Percentiles rank a stretch among this genome's conserved stretches.
Conservation (phyloP, 2,329 filamentous ascomycete genomes). For the Epichloe hybrida region DNA sequence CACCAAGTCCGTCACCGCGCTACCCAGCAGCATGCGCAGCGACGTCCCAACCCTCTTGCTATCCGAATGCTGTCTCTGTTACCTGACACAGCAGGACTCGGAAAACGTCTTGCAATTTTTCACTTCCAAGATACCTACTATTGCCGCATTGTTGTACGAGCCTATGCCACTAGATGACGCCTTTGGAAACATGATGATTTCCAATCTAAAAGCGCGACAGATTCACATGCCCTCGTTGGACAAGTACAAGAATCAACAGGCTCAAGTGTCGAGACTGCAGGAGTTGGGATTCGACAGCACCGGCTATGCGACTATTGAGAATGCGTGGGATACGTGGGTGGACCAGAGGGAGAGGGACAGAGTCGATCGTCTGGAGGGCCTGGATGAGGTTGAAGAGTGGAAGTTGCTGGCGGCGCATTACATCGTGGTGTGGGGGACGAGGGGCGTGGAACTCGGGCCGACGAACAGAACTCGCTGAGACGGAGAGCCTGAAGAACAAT, state of each 20-base stretch:
- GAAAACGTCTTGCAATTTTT: conserved; percentile 53
- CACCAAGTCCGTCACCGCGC: conserved; percentile 3
- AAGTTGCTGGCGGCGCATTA: conserved; percentile 78
- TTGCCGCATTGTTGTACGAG: conserved; percentile 69
- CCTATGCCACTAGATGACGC: conserved; percentile 71
- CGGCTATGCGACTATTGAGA: conserved; percentile 31
- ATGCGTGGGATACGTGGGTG: conserved; percentile 71
- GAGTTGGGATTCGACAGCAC: conserved; percentile 48
- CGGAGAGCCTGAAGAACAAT: too few relatives aligned
- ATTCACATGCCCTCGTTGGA: conserved; percentile 77
- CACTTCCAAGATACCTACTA: conserved; percentile 30
- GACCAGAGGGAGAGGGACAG: conserved; percentile 57
- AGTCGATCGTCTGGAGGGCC: conserved; percentile 65
- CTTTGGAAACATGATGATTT: conserved; percentile 85
- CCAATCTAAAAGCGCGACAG: conserved; percentile 69
- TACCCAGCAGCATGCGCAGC: conserved; percentile 25
- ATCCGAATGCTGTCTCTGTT: conserved; percentile 93
- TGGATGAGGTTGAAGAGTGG: conserved; percentile 96
- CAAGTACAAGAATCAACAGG: conserved; percentile 51
- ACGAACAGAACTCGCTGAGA: too few relatives aligned
- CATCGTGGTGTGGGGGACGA: conserved; percentile 76
- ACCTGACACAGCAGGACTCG: conserved; percentile 56
- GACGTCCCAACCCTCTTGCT: conserved; percentile 68
- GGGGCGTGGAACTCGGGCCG: conserved; percentile 14
- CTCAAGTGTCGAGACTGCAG: conserved; percentile 55